Base-by-base conservation (phyloP, 2,329 filamentous ascomycete genomes). In the Raffaelea ambrosiae region DNA sequence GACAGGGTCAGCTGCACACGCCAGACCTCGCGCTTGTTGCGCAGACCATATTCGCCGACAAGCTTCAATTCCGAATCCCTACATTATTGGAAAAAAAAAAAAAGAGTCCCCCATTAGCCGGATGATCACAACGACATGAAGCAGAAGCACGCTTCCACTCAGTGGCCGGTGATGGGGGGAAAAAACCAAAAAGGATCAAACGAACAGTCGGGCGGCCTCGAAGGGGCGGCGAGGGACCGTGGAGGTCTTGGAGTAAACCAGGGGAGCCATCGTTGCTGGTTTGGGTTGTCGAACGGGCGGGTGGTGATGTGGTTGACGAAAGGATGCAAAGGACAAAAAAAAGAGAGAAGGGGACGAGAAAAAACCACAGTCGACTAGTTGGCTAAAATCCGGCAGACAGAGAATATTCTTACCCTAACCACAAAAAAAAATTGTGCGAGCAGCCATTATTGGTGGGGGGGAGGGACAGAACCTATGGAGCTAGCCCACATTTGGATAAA, bases 1-100 rank as follows among this genome's bases (percentile, higher is more conserved):
- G 93, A 97, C 69, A 98, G 86, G 68, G 91, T 96, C 74, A 98
- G 86, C 83, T 88, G 85, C 76, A 98, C 93, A 76, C 93, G 89
- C 93, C 93, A 98, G 70, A 98, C 93, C 83, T 98, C 93, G 81
- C 93, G 91, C 89, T 98, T 98, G 83, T 98, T 98, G 77, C 90
- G 88, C 66, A 98, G 88, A 77, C 93, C 93, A 82, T 94, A 98
- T 81, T 98, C 93, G 77, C 93, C 93, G 67, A 98, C 91, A 75
- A 93, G 86, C 87, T 98, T 98, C 76, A 98, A 79, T 81, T 98
- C 93, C 69, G 90, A 88, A 81, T 98, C 93, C 80, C 93, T 97
- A 79, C 68, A 54, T 8, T 36, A 21, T 42, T n/a, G n/a, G n/a
- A n/a, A 11, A 31, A 22, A 33, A 44, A 40, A 40, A 48, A 51